Conservation (phyloP, 2,329 filamentous ascomycete genomes). For the Ceratocystis cubensis region DNA sequence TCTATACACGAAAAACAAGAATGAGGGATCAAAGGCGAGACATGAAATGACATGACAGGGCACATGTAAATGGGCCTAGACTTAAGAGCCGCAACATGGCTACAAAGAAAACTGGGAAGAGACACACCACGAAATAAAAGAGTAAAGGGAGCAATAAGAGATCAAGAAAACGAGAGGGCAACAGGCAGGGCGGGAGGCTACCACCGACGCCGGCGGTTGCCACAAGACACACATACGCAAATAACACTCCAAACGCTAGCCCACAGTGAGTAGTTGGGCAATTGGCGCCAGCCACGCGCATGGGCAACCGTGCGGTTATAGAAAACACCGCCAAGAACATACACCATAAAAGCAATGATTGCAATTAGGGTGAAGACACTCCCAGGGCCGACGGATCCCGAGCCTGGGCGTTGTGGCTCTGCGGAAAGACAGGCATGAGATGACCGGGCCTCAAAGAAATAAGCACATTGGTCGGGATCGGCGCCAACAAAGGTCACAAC, state of each 20-base stretch:
- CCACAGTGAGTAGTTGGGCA: constrained; percentile 92
- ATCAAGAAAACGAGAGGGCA: background rate
- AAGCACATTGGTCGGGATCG: constrained; percentile 81
- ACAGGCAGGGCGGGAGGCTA: constrained; percentile 3
- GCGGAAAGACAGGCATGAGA: constrained; percentile 61
- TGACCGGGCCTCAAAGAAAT: constrained; percentile 88
- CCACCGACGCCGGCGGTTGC: constrained; percentile 19
- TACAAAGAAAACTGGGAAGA: constrained; percentile 12
- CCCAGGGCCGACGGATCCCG: constrained; percentile 49
- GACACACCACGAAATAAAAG: constrained; percentile 8
- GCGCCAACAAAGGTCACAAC: constrained; percentile 70
- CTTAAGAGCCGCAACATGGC: background rate
- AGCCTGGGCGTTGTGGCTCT: constrained; percentile 58
- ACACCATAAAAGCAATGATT: constrained; percentile 65
- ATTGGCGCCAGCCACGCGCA: constrained; percentile 84
- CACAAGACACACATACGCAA: constrained; percentile 20
- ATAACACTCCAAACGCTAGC: constrained; percentile 52
- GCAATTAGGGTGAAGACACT: constrained; percentile 82
- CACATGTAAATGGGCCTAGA: background rate
- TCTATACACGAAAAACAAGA: background rate
- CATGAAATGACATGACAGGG: background rate
- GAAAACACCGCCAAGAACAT: constrained; percentile 82
- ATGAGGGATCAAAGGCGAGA: background rate
- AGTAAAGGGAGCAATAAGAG: constrained; percentile 6
- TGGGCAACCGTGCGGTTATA: constrained; percentile 93